These are phyloP conservation scores for Pelargonium cotyledonis DNA, from an alignment of 441 rosid genomes.

Conservation along the genomic window DNA sequence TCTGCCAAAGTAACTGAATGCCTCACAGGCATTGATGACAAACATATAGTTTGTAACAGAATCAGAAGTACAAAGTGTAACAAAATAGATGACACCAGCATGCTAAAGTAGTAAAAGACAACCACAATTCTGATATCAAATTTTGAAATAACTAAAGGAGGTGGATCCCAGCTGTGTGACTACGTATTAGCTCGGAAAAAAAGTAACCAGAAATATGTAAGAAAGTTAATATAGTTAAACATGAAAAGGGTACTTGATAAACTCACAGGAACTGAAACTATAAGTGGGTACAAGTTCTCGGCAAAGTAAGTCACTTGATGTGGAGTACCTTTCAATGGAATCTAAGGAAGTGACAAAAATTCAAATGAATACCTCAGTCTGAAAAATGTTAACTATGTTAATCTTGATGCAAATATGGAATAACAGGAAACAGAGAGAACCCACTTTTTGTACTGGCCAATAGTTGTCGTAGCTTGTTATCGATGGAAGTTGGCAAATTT, in stretches of 20 bases:
- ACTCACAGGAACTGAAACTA: constrained; percentile 92
- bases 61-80: no score
- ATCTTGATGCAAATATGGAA: background rate
- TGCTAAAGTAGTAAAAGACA: no score
- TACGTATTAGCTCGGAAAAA: background rate
- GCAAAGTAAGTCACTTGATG: constrained; percentile 96
- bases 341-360: constrained; percentile 39
- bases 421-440: constrained; percentile 3
- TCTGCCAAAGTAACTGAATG: no score
- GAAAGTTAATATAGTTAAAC: constrained; percentile 14
- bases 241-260: constrained; percentile 11
- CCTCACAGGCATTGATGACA: no score
- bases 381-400: background rate
- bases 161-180: no score
- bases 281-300: constrained; percentile 84
- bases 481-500: constrained; percentile 91
- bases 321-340: constrained; percentile 93
- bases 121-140: no score
- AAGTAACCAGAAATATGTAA: background rate
- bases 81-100: no score
- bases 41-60: no score
- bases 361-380: constrained; percentile 19
- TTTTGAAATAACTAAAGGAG: background rate
- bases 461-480: constrained; percentile 80
- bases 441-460: constrained; percentile 97